phyloP scores from a whole-genome alignment of 192 early-diverging fungal species.

The Coemansia erecta region DNA sequence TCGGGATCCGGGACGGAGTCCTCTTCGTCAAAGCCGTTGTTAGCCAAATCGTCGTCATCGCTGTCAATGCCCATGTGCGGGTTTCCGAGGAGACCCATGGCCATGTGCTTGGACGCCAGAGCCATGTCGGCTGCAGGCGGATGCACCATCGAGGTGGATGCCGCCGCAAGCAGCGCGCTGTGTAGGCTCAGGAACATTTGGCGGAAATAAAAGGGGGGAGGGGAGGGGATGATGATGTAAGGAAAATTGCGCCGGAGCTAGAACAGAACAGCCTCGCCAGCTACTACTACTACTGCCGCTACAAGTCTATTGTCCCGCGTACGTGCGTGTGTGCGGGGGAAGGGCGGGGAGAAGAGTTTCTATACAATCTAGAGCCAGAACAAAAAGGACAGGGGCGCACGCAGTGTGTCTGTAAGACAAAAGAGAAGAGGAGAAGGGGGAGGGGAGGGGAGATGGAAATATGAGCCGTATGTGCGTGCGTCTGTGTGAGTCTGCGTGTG shows the following conservation, averaged over 20 bases:
- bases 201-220: constrained; percentile 1
- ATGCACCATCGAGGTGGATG: constrained; percentile 28
- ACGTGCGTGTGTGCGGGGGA: neutral
- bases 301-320: too few relatives aligned
- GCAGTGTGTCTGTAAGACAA: neutral
- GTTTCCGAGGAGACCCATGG: neutral
- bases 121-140: constrained; percentile 44
- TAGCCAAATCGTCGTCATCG: constrained; percentile 12
- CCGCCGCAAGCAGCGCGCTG: constrained; percentile 41
- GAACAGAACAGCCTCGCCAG: too few relatives aligned
- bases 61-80: constrained; percentile 13
- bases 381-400: neutral
- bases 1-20: constrained; percentile 51
- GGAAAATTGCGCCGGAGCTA: too few relatives aligned
- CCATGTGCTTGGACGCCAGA: constrained; percentile 16
- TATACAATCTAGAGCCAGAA: neutral
- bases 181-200: constrained; percentile 49
- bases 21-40: constrained; percentile 40
- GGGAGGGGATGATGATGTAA: neutral
- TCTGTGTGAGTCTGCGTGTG: too few relatives aligned
- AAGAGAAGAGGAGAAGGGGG: neutral
- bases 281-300: too few relatives aligned
- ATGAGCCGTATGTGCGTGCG: neutral
- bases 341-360: too few relatives aligned
- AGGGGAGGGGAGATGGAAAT: neutral